Conservation (phyloP, 495 filamentous ascomycete species). For the Wilcoxina mikolae region DNA sequence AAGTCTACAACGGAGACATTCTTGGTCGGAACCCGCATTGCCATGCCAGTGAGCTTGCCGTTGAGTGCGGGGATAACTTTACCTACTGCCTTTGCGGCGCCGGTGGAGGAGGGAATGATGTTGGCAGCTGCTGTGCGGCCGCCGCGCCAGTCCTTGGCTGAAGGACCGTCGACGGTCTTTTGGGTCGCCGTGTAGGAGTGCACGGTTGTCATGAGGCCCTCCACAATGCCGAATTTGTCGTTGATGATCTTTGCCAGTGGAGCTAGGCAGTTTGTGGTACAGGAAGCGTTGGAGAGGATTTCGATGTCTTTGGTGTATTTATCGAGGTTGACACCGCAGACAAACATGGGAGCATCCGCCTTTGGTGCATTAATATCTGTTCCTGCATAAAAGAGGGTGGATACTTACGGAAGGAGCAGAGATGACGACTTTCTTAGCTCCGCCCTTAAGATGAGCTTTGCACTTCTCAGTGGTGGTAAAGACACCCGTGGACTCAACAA, state of each 20-base stretch:
- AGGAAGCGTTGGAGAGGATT: conserved; percentile 96
- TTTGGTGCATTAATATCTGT: conserved; percentile 7
- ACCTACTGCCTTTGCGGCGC: conserved; percentile 98
- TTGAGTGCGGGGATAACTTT: conserved; percentile 96
- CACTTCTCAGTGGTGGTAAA: conserved; percentile 99
- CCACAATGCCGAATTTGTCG: conserved; percentile 92
- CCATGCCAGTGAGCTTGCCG: conserved; percentile 99
- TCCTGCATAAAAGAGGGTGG: not conserved
- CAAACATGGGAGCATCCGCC: conserved; percentile 99
- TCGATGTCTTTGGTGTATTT: conserved; percentile 72
- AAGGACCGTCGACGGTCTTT: conserved; percentile 97
- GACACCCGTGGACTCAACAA: conserved; percentile 97
- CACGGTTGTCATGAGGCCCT: conserved; percentile 99
- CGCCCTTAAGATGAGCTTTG: conserved; percentile 86
- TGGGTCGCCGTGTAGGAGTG: conserved; percentile 99
- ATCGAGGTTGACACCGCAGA: conserved; percentile 97
- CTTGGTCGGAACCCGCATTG: conserved; percentile 94
- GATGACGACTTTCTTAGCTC: conserved; percentile 81
- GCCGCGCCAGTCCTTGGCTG: conserved; percentile 97
- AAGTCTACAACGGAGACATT: conserved; percentile 99
- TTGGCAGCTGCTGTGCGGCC: conserved; percentile 96
- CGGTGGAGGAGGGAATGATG: conserved; percentile 98
- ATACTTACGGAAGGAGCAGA: conserved; percentile 5
- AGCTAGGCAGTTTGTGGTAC: conserved; percentile 98
- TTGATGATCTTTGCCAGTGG: conserved; percentile 97